Evolutionary conservation across 805 yeast species (phyloP), one percentile per base, ranked within the genome.

Genomic region (Henningerozyma blattae): DNA sequence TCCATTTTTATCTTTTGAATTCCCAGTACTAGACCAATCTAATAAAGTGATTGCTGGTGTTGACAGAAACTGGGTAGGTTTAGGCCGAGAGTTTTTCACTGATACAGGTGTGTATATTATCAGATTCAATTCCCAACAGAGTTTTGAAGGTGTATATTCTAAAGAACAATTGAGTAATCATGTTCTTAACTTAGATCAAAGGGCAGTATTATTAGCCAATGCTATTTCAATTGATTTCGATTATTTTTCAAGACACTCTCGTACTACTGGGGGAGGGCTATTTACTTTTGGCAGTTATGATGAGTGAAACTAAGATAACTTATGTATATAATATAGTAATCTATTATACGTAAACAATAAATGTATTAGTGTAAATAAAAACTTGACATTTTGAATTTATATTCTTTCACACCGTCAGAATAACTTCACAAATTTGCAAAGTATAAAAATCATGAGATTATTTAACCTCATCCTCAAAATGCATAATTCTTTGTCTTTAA

Each of bases 211-310:
- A 54, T 63, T 91, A 35, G 94, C 85, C 0, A 82, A 80, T 40
- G 94, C 96, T 0, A 78, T 91, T 2, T 80, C 94, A 38, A 79
- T 91, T 39, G 98, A 91, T 56, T 91, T 85, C 57, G 98, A 91
- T 58, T 91, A 87, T 60, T 91, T 91, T 58, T 83, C 95, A n/a
- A 70, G 97, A 54, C 96, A 87, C 54, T 77, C 89, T 15, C 67
- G 75, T 26, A 67, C 68, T 16, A 68, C 70, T 19, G 70, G 77
- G 13, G n/a, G n/a, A n/a, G 61, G 64, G 2, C 34, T 52, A 7
- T 26, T 54, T 13, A 40, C 55, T 6, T 45, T 51, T 30, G 54
- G 54, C 5, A 40, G 45, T 13, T 43, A 43, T 29, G 53, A 50
- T 28, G 56, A 53, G 16, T 47, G 39, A 31, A 43, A 37, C 18